Percentiles rank a stretch among this genome's conserved stretches.
phyloP scores from a whole-genome alignment of 108 stramenopile genomes.

The Poteriospumella lacustris region DNA sequence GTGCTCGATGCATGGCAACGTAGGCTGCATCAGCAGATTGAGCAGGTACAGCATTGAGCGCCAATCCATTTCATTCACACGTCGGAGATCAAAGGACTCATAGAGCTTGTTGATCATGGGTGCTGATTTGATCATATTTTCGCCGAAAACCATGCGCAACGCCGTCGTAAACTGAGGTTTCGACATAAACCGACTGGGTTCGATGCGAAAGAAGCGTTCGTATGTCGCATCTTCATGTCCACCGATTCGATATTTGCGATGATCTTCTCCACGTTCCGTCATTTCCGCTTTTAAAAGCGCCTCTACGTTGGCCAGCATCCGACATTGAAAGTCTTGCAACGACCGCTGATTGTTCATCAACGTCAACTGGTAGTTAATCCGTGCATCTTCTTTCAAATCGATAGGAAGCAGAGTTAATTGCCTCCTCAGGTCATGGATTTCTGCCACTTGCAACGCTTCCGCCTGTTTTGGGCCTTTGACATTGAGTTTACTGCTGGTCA shows the following conservation, averaged over 20 bases:
- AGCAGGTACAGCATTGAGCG: slow-evolving; percentile 1
- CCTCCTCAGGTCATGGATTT: not conserved
- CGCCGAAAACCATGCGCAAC: not conserved
- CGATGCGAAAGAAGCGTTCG: slow-evolving; percentile 19
- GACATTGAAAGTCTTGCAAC: not conserved
- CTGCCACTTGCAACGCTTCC: not conserved
- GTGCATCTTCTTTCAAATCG: not conserved
- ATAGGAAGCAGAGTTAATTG: not conserved
- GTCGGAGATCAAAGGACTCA: slow-evolving; percentile 15
- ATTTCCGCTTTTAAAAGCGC: not conserved
- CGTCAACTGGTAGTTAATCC: not conserved
- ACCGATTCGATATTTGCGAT: not conserved
- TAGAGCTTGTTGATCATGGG: not conserved
- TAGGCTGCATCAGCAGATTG: not conserved
- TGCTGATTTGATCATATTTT: not conserved
- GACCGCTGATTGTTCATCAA: not conserved
- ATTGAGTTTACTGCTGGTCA: not conserved
- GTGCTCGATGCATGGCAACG: too few relatives aligned
- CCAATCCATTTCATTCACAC: slow-evolving; percentile 15
- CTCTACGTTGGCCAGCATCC: not conserved
- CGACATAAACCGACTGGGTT: not conserved
- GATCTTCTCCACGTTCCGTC: not conserved
- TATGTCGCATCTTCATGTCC: not conserved
- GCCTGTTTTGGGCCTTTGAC: not conserved
- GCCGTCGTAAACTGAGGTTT: slow-evolving; percentile 19